Evolutionary conservation across 768 basidiomycete genomes (phyloP).

Genomic region (Pisolithus albus): DNA sequence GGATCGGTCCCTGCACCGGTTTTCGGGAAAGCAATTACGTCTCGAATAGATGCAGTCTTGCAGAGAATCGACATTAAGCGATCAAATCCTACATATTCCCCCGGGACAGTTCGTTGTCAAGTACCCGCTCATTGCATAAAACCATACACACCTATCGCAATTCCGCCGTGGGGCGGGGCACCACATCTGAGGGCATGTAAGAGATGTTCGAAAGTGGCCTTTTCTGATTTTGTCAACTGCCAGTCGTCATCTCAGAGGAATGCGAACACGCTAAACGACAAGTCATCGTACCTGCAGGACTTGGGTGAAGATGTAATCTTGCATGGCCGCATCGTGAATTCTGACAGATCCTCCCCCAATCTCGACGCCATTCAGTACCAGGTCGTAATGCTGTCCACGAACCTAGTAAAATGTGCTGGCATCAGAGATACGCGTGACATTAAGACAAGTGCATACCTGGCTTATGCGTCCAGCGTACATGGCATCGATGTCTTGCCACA

Average conservation of each 20-base stretch:
- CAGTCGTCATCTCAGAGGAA: slow-evolving; percentile 9
- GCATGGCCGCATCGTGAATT: slow-evolving; percentile 83
- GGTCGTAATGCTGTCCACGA: slow-evolving; percentile 93
- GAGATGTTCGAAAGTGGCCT: slow-evolving; percentile 73
- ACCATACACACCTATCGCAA: slow-evolving; percentile 67
- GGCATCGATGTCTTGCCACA: slow-evolving; percentile 79
- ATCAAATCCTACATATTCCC: slow-evolving; percentile 66
- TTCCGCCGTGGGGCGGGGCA: slow-evolving; percentile 93
- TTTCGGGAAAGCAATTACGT: slow-evolving; percentile 97
- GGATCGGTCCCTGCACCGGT: slow-evolving; percentile 76
- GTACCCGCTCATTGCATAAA: slow-evolving; percentile 4
- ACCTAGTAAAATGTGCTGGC: slow-evolving; percentile 40
- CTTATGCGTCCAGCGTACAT: slow-evolving; percentile 67
- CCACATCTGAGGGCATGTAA: slow-evolving; percentile 83
- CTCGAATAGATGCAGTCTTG: slow-evolving; percentile 79
- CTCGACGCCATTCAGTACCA: slow-evolving; percentile 89
- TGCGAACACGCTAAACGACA: slow-evolving; percentile 3
- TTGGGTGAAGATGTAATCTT: slow-evolving; percentile 71
- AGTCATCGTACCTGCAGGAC: slow-evolving; percentile 61
- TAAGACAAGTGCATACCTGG: slow-evolving; percentile 31
- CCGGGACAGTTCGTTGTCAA: slow-evolving; percentile 1
- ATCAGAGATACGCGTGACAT: slow-evolving; percentile 3
- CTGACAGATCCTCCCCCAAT: slow-evolving; percentile 93
- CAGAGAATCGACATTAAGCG: slow-evolving; percentile 88
- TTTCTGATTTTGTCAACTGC: slow-evolving; percentile 75